Evolutionary conservation across 192 early-diverging fungal species (phyloP).

Genomic region (Gryganskiella cystojenkinii): DNA sequence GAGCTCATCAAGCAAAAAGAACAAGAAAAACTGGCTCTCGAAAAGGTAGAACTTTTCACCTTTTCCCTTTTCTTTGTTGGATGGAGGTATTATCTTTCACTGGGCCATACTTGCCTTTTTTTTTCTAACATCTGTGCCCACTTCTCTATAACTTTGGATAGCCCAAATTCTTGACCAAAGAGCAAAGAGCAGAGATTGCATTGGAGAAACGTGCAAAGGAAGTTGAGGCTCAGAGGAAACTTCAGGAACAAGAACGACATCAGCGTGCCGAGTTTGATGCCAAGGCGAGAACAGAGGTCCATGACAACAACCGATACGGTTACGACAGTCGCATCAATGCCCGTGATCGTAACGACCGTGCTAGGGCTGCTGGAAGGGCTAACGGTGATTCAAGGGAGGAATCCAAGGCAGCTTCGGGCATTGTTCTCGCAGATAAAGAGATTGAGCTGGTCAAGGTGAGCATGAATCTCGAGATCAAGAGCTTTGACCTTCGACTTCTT

Average conservation of each 20-base stretch:
- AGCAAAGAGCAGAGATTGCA: conserved; percentile 88
- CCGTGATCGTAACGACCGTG: conserved; percentile 19
- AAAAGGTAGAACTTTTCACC: conserved; percentile 57
- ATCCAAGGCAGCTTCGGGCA: conserved; percentile 10
- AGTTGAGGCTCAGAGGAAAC: conserved; percentile 75
- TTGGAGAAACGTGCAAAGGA: conserved; percentile 84
- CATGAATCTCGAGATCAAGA: too few relatives aligned
- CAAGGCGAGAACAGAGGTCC: conserved; percentile 59
- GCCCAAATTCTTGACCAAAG: conserved; percentile 92
- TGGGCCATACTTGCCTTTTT: too few relatives aligned
- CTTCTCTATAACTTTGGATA: conserved; percentile 20
- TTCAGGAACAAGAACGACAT: conserved; percentile 73
- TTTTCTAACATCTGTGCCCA: too few relatives aligned
- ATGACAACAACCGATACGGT: conserved; percentile 46
- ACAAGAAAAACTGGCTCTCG: conserved; percentile 69
- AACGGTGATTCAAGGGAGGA: conserved; percentile 21
- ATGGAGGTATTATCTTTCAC: too few relatives aligned
- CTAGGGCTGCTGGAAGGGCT: not conserved
- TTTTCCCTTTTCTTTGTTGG: not conserved
- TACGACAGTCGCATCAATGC: conserved; percentile 41
- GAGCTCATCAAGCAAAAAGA: conserved; percentile 77
- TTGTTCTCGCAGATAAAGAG: conserved; percentile 41
- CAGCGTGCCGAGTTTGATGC: conserved; percentile 64
- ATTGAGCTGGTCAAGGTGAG: conserved; percentile 44
- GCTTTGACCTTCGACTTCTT: not conserved